These are phyloP conservation scores for Peronospora tabacina DNA, from an alignment of 352 stramenopile species.

Conservation along the genomic window DNA sequence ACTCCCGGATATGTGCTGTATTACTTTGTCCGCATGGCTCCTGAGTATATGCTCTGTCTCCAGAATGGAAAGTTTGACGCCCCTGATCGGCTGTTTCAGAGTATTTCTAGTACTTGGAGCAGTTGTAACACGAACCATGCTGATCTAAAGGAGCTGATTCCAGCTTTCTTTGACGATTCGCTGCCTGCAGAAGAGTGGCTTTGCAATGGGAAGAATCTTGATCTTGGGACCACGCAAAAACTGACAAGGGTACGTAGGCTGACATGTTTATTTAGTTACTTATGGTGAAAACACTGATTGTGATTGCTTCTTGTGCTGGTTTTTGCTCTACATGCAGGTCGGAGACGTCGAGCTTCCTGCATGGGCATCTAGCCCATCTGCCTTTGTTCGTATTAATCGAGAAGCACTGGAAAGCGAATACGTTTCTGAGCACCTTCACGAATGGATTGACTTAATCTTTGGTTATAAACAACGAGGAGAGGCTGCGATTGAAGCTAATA, in stretches of 20 bases:
- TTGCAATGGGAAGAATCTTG: slow-evolving; percentile 92
- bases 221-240: slow-evolving; percentile 91
- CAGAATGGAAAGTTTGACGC: slow-evolving; percentile 99
- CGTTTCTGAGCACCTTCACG: slow-evolving; percentile 60
- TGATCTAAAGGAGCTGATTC: slow-evolving; percentile 98
- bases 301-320: slow-evolving; percentile 4
- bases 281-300: background rate
- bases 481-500: slow-evolving; percentile 66
- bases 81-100: slow-evolving; percentile 95
- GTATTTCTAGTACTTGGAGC: slow-evolving; percentile 89
- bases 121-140: slow-evolving; percentile 80
- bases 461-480: slow-evolving; percentile 69
- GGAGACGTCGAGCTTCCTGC: slow-evolving; percentile 92
- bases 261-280: background rate
- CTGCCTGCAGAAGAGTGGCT: slow-evolving; percentile 86
- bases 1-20: slow-evolving; percentile 95
- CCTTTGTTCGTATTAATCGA: slow-evolving; percentile 68
- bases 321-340: slow-evolving; percentile 39
- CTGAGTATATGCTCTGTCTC: slow-evolving; percentile 93
- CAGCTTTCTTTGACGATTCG: slow-evolving; percentile 95
- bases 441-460: slow-evolving; percentile 85
- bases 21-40: slow-evolving; percentile 96
- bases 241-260: slow-evolving; percentile 45
- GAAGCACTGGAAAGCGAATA: slow-evolving; percentile 72
- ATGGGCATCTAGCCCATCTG: slow-evolving; percentile 86